phyloP scores from a whole-genome alignment of 352 stramenopile species.

The Phytophthora constricta region DNA sequence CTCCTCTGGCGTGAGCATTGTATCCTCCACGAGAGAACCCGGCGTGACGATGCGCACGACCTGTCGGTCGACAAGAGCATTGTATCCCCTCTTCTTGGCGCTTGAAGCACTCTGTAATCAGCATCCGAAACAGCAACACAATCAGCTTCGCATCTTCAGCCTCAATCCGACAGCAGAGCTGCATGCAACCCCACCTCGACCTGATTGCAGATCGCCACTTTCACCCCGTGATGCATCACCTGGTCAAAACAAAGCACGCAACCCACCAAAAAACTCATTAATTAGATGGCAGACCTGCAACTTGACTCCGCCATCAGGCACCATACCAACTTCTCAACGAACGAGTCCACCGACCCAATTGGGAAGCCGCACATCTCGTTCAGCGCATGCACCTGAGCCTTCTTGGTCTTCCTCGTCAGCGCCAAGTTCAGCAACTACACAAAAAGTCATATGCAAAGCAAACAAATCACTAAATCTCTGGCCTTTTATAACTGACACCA shows the following conservation, averaged over 20 bases:
- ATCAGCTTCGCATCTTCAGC: background rate
- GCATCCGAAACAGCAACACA: background rate
- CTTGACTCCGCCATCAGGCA: constrained; percentile 1
- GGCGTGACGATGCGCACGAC: constrained; percentile 82
- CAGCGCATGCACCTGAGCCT: constrained; percentile 49
- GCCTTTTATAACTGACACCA: background rate
- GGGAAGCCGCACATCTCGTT: constrained; percentile 86
- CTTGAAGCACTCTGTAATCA: constrained; percentile 46
- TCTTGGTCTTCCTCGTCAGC: constrained; percentile 73
- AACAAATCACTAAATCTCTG: background rate
- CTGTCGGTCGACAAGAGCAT: constrained; percentile 72
- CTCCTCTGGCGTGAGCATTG: constrained; percentile 76
- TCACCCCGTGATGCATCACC: constrained; percentile 85
- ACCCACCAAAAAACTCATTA: background rate
- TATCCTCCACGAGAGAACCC: constrained; percentile 77
- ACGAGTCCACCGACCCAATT: constrained; percentile 71
- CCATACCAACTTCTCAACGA: constrained; percentile 81
- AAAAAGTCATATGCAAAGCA: constrained; percentile 6
- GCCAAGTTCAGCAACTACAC: constrained; percentile 71
- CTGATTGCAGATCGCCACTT: constrained; percentile 88
- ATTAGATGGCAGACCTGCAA: background rate
- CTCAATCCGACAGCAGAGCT: background rate
- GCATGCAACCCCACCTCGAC: constrained; percentile 50
- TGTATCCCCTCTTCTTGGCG: constrained; percentile 63
- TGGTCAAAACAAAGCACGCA: constrained; percentile 15